Base-by-base conservation (phyloP, 179 eudicot species). In the Actinidia chinensis region DNA sequence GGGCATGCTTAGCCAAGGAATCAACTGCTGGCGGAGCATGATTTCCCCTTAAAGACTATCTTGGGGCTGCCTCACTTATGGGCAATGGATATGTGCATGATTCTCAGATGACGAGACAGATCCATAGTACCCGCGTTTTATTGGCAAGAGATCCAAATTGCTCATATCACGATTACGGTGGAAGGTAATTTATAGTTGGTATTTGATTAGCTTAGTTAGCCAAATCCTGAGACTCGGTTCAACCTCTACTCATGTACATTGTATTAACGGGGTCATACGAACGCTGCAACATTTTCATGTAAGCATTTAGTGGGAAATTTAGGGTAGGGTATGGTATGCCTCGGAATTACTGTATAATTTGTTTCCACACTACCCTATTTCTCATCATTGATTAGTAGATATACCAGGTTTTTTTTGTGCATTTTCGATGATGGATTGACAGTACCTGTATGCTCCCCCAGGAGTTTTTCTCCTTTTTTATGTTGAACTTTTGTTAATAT, bases 101-200 rank as follows among this genome's bases (percentile, higher is more conserved):
- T 54, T 55, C 56, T 73, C 65, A 55, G 65, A 55, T 73, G 76
- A 40, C 2, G 65, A 73, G 50, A 36, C 6, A 1, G 50, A 42
- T 40, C 76, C 12, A 43, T 36, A 15, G 42, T 12, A 55, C 65
- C 22, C 1, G 15, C 55, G 28, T 55, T 55, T 55, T 73, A 70
- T 48, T 23, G 58, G 20, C 74, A 23, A 1, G 74, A 33, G 52
- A 44, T 46, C 52, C 71, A 68, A 70, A 25, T 70, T 14, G 52
- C 58, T 8, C 4, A 22, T 46, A 46, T 11, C 54, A 17, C 20
- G 52, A 28, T 68, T 48, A 4, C 55, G 10, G 3, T 43, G 22
- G 48, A 59, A 59, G 44, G 8, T 59, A 7, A 15, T 59, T 14
- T 3, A 4, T 13, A 2, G 51, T 6, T 73, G 51, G 40, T 36